Base-by-base conservation (phyloP, 345 rosid species). In the Syzygium grande region DNA sequence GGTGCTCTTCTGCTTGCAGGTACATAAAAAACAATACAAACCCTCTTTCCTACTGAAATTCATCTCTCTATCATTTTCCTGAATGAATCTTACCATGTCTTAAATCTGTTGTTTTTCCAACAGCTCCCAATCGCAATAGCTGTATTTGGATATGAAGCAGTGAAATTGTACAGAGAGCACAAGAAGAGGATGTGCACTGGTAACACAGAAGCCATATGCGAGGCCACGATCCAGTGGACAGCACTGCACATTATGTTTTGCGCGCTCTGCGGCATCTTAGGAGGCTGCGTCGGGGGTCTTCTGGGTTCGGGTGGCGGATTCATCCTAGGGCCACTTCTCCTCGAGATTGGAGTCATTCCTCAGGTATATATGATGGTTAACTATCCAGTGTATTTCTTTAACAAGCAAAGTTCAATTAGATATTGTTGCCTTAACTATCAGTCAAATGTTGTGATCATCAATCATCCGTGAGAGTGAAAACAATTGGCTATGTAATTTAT, bases 231-330 rank as follows among this genome's bases (percentile, higher is more conserved):
- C 51, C 94, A 92, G 88, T 97, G 99, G 99, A 96, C 95, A 15
- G 91, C 94, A 46, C 23, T 92, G 87, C 93, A 97, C 89, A 92
- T 98, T 85, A 89, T 92, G 80, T 95, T 98, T 87, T 96, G 98
- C 88, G 98, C 98, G 52, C 91, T 97, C 3, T 97, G 98, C 88
- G 98, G 98, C 43, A 90, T 94, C 88, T 80, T 94, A 29, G 99
- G 99, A 77, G 99, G 99, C 51, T 92, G 95, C 1, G 99, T 97
- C 2, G 99, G 99, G 5, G 99, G 99, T 86, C 94, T 97, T 7
- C 98, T 97, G 1, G 99, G 99, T 34, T 97, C 99, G 0, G 99
- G 99, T 41, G 99, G 99, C 30, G 99, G 99, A 1, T 97, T 97
- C 95, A 93, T 97, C 85, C 93, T 97, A 9, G 98, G 99, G 2